Percentiles rank a stretch among this genome's conserved stretches.
Evolutionary conservation across 352 stramenopile genomes (phyloP).

Genomic region (Phytophthora rubi): DNA sequence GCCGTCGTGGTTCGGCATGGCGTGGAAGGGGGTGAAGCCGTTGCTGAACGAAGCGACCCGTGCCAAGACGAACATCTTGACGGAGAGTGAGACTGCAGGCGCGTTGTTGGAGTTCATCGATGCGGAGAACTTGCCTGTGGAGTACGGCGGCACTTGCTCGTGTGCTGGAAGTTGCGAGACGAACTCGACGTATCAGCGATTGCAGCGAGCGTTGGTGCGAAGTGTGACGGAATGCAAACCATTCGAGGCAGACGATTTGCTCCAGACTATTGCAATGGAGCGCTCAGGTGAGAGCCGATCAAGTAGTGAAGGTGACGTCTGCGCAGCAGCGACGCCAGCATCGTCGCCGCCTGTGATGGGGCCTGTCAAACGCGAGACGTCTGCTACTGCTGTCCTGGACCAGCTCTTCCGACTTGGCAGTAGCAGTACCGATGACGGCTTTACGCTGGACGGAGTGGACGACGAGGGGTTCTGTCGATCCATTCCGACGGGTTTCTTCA

Average conservation of each 20-base stretch:
- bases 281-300: conserved; percentile 28
- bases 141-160: conserved; percentile 68
- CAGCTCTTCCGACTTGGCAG: conserved; percentile 36
- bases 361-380: conserved; percentile 29
- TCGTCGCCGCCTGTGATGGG: conserved; percentile 20
- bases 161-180: conserved; percentile 65
- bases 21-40: conserved; percentile 91
- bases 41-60: conserved; percentile 89
- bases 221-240: conserved; percentile 51
- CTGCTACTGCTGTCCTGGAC: conserved; percentile 29
- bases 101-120: conserved; percentile 69
- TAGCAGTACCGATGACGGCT: conserved; percentile 22
- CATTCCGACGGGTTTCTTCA: conserved; percentile 53
- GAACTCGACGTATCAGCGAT: conserved; percentile 61
- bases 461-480: conserved; percentile 41
- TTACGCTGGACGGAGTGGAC: conserved; percentile 28
- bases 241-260: conserved; percentile 43
- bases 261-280: conserved; percentile 19
- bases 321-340: not conserved
- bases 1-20: conserved; percentile 91
- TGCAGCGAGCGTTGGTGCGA: conserved; percentile 54
- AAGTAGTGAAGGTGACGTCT: conserved; percentile 29
- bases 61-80: conserved; percentile 89
- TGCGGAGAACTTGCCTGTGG: conserved; percentile 64
- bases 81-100: conserved; percentile 59